Base-by-base conservation (phyloP, 163 green algal species). In the Scenedesmus sp. region DNA sequence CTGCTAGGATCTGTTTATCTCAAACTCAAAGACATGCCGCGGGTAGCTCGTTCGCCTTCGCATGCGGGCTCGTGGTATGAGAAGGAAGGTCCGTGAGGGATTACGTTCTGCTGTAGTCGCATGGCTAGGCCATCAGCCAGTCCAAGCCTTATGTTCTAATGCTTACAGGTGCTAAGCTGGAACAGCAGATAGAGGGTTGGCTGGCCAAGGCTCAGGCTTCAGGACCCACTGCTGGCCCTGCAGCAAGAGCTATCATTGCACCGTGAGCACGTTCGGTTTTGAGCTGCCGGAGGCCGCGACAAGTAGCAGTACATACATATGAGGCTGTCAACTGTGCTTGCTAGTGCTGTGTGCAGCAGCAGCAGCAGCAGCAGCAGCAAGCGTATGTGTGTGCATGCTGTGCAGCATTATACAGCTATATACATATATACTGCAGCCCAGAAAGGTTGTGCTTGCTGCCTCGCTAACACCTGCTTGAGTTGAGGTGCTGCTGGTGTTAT, bases 61-160 rank as follows among this genome's bases (percentile, higher is more conserved):
- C 96, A 98, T 70, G 95, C 95, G 1, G 95, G 96, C 15, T 95
- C 92, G 2, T 98, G 96, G 96, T 97, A 97, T 78, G 90, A 94
- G 2, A 83, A 22, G 35, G 81, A 95, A 59, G 93, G 95, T 96
- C 42, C 43, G 92, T 86, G 16, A 40, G 6, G 12, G 46, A 20
- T 51, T 68, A 20, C n/a, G 59, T n/a, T 20, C 35, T 72, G 22
- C 40, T 61, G 42, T 43, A 37, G 35, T 12, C 49, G 72, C 72
- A n/a, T 13, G n/a, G 18, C 70, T 33, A 65, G 49, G 51, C 86
- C 10, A 7, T 2, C 59, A 61, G 33, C 35, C 35, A 15, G 51
- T 22, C 20, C 40, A 68, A 37, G 78, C 10, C 81, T 0, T 33
- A 73, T 24, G 20, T 22, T 85, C 13, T 43, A 65, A 35, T 24